Conservation (phyloP, 257 asterid species). For the Phtheirospermum japonicum region DNA sequence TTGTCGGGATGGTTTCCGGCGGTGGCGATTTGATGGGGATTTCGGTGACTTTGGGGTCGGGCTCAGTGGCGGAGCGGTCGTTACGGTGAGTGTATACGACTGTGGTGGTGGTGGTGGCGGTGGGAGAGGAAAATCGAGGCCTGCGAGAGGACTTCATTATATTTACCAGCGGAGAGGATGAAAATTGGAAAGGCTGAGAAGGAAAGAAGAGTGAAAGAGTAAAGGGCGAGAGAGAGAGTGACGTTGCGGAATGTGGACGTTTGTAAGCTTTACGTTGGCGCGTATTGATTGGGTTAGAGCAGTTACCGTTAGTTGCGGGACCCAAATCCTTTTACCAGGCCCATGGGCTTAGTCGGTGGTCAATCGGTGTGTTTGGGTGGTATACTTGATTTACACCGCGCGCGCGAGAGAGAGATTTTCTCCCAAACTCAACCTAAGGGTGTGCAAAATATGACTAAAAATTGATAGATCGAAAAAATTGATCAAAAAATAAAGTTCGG, state of each 20-base stretch:
- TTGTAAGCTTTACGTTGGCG: constrained; percentile 36
- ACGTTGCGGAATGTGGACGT: constrained; percentile 34
- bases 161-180: constrained; percentile 1
- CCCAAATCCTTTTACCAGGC: constrained; percentile 18
- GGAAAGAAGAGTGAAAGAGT: constrained; percentile 9
- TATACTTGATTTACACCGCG: no score
- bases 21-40: constrained; percentile 37
- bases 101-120: constrained; percentile 38
- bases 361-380: not conserved
- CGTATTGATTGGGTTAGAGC: constrained; percentile 25
- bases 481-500: no score
- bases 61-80: constrained; percentile 38
- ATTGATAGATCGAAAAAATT: no score
- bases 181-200: constrained; percentile 11
- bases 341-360: constrained; percentile 17
- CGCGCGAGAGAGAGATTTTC: no score
- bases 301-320: constrained; percentile 30
- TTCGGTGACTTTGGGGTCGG: constrained; percentile 30
- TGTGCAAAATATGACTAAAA: no score
- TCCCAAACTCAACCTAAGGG: no score
- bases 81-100: constrained; percentile 34
- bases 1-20: constrained; percentile 25
- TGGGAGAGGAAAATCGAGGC: constrained; percentile 33
- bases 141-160: constrained; percentile 42
- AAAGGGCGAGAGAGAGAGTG: constrained; percentile 24